A percentile compares a stretch with the other conserved stretches of the same genome.
phyloP scores from a whole-genome alignment of 2,329 filamentous ascomycete species.

The Dryadomyces sulphureus region DNA sequence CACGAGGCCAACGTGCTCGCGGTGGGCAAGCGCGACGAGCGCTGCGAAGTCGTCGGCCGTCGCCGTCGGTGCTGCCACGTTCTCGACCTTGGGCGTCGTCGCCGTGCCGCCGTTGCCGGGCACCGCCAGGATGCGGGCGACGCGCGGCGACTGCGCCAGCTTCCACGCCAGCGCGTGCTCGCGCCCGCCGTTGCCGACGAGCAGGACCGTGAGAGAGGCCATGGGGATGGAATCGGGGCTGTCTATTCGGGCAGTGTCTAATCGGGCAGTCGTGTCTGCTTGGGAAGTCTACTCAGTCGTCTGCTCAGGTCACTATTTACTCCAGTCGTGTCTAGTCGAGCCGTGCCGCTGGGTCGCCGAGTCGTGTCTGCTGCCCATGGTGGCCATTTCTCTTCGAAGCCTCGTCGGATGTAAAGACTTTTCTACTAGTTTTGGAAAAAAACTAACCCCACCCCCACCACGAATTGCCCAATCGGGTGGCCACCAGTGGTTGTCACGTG shows the following conservation, averaged over 20 bases:
- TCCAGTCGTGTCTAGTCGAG: slow-evolving; percentile 9
- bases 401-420: too few species aligned
- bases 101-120: slow-evolving; percentile 83
- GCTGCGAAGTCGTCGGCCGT: slow-evolving; percentile 58
- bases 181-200: slow-evolving; percentile 85
- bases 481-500: too few species aligned
- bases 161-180: slow-evolving; percentile 96
- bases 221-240: background rate
- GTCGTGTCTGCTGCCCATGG: background rate
- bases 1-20: slow-evolving; percentile 63
- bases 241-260: too few species aligned
- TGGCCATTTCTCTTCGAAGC: background rate
- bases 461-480: too few species aligned
- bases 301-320: too few species aligned
- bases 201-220: slow-evolving; percentile 36
- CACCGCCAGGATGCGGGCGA: slow-evolving; percentile 58
- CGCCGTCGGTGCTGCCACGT: slow-evolving; percentile 48
- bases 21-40: slow-evolving; percentile 60
- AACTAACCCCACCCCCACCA: too few species aligned
- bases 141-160: slow-evolving; percentile 64
- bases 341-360: slow-evolving; percentile 3
- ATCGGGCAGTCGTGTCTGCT: too few species aligned
- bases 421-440: too few species aligned
- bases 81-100: slow-evolving; percentile 53
- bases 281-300: too few species aligned